Base-by-base conservation (phyloP, 2,329 filamentous ascomycete species). In the Penicillium sp. region DNA sequence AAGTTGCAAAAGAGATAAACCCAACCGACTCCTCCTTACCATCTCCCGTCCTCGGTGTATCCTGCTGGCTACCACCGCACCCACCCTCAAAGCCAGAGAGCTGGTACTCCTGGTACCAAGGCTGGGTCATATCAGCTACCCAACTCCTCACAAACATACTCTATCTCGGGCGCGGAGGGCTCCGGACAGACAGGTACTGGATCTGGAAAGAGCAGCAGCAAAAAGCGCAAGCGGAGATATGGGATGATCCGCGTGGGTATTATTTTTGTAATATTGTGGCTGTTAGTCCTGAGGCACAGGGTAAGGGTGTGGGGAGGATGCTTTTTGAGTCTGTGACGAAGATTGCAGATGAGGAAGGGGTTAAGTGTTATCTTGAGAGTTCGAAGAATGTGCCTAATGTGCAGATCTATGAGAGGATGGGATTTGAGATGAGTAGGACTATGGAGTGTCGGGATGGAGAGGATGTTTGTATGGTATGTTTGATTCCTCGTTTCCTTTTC, bases 211-310 rank as follows among this genome's bases (percentile, higher is more conserved):
- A 79, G n/a, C 80, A 83, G 3, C 88, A 92, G 71, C 80, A 82
- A 0, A 79, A 85, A 51, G 87, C 83, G 1, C 88, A 91, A 60
- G 74, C 75, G 1, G 77, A 84, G 50, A 76, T 90, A 7, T 91
- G 88, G 88, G 84, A 80, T 0, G 87, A 89, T 62, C 79, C 82
- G 0, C 77, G 80, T n/a, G 89, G 89, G 0, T 91, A 91, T 65
- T 91, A 90, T 68, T 91, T 91, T 64, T 87, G 89, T 62, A 92
- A 92, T 67, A 90, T 91, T 58, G 87, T 91, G 70, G 88, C 88
- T 0, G 88, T 91, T 1, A 69, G 83, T n/a, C 88, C 88, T 0
- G 82, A 84, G 52, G 80, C 80, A 23, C 89, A 91, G 72, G 86
- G 87, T 0, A 83, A 79, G 60, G 88, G 88, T 0, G 82, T 91